Evolutionary conservation across 225 moss, liverwort and hornwort genomes (phyloP).

Genomic region (Lunularia cruciata): DNA sequence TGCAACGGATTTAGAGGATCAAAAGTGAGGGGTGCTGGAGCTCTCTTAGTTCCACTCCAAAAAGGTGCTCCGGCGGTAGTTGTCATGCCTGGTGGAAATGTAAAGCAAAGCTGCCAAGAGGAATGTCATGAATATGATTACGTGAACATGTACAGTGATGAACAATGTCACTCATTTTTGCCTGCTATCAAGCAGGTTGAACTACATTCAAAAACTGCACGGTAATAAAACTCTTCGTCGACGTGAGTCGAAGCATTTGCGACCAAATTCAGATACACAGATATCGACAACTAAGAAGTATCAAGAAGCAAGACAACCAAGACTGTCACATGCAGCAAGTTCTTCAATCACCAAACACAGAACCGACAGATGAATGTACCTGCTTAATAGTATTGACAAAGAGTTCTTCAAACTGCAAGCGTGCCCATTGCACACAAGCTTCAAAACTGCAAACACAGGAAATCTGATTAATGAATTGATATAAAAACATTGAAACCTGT

Average conservation of each 20-base stretch:
- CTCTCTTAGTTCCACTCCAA: slow-evolving; percentile 98
- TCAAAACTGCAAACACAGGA: slow-evolving; percentile 60
- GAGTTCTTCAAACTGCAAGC: slow-evolving; percentile 93
- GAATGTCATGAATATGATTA: slow-evolving; percentile 15
- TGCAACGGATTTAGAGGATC: slow-evolving; percentile 71
- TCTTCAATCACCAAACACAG: too few species aligned
- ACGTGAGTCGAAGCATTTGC: too few species aligned
- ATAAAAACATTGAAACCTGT: too few species aligned
- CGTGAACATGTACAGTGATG: background rate
- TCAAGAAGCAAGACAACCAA: too few species aligned
- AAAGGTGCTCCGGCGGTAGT: slow-evolving; percentile 93
- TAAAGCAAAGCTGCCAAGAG: slow-evolving; percentile 83
- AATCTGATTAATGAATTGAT: too few species aligned
- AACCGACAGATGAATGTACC: slow-evolving; percentile 38
- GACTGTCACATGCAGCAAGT: too few species aligned
- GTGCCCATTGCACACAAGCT: slow-evolving; percentile 97
- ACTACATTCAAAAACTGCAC: too few species aligned
- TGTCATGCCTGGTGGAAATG: slow-evolving; percentile 94
- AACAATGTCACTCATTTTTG: too few species aligned
- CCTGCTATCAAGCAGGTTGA: too few species aligned
- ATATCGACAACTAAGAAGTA: too few species aligned
- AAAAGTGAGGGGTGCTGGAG: slow-evolving; percentile 73
- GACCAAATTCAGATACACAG: too few species aligned
- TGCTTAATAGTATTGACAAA: slow-evolving; percentile 91
- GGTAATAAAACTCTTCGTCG: too few species aligned